Conservation (phyloP, 2,329 filamentous ascomycete species). For the Thielaviopsis populi region DNA sequence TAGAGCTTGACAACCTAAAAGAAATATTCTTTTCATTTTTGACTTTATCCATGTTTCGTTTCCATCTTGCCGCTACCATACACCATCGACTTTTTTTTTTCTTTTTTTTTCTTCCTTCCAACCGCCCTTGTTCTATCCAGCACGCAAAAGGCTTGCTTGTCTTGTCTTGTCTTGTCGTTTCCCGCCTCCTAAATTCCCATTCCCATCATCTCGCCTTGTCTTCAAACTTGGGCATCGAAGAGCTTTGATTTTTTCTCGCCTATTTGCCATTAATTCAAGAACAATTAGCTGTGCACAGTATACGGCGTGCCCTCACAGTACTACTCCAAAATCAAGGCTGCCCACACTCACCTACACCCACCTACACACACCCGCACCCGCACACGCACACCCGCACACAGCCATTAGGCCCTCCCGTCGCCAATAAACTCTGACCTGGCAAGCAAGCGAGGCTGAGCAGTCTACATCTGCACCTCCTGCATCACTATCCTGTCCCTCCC, state of each 20-base stretch:
- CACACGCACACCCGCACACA: neutral
- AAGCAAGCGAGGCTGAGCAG: constrained; percentile 11
- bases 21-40: neutral
- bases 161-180: constrained; percentile 1
- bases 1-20: neutral
- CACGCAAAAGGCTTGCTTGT: neutral
- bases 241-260: neutral
- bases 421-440: constrained; percentile 1
- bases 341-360: too few species aligned
- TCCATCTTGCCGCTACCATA: neutral
- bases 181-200: neutral
- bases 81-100: neutral
- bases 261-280: neutral
- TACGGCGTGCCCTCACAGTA: neutral
- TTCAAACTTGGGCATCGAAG: neutral
- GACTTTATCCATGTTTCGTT: neutral
- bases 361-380: too few species aligned
- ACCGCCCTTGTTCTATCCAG: neutral
- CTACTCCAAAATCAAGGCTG: neutral
- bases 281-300: neutral
- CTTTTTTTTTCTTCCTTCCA: neutral
- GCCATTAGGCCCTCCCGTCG: neutral
- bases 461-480: constrained; percentile 11
- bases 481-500: neutral
- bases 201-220: neutral